These are phyloP conservation scores for Teunomyces panamensis DNA, from an alignment of 805 yeast species.

Conservation along the genomic window DNA sequence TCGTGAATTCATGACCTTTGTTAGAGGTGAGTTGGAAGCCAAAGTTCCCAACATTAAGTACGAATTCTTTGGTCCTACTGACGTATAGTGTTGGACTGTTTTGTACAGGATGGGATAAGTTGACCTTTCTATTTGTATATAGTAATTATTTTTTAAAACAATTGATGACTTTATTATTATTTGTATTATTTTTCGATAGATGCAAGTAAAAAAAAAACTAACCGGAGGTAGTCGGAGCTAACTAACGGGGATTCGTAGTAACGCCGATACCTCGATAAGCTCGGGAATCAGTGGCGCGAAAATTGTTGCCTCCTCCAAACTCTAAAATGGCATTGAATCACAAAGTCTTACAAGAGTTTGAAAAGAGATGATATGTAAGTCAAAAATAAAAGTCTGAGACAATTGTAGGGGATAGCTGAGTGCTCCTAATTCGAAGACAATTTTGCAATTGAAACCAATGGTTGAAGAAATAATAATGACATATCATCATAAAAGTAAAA, in stretches of 20 bases:
- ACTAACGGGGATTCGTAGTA: background rate
- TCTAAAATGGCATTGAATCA: background rate
- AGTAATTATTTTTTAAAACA: no score
- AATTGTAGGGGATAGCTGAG: background rate
- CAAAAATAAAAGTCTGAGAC: background rate
- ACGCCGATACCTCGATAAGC: no score
- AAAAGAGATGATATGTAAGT: background rate
- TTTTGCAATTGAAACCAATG: background rate
- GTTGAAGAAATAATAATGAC: background rate
- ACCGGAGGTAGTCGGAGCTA: background rate
- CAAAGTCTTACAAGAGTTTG: background rate
- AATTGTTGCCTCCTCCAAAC: background rate
- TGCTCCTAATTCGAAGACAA: background rate
- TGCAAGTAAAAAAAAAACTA: background rate
- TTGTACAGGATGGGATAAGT: background rate
- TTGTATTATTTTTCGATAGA: background rate
- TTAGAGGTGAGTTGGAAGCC: slow-evolving; percentile 18
- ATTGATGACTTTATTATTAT: no score
- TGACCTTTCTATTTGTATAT: no score
- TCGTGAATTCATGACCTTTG: slow-evolving; percentile 26
- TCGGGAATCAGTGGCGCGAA: background rate
- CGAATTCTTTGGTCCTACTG: slow-evolving; percentile 36
- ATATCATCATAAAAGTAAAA: background rate
- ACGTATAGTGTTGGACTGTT: slow-evolving; percentile 9
- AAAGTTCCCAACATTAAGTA: slow-evolving; percentile 16